These are phyloP conservation scores for Podospora pseudocomata DNA, from an alignment of 495 filamentous ascomycete species.

Conservation along the genomic window DNA sequence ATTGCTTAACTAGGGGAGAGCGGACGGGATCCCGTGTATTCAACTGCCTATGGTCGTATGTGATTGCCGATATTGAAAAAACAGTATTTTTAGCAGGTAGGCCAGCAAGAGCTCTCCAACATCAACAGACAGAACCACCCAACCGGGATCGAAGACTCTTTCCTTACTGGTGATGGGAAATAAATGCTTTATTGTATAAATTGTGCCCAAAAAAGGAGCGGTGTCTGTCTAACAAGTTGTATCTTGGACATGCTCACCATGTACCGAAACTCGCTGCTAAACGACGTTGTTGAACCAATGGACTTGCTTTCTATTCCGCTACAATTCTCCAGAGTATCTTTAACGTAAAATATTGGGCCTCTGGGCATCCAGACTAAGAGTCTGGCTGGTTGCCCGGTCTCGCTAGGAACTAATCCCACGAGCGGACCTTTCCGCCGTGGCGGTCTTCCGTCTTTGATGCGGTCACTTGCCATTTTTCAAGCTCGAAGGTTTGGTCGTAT, in stretches of 20 bases:
- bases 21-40: slow-evolving; percentile 46
- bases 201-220: neutral
- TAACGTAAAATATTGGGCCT: neutral
- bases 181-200: too few species aligned
- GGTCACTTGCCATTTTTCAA: neutral
- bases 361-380: neutral
- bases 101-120: too few species aligned
- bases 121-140: too few species aligned
- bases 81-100: too few species aligned
- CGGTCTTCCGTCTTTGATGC: neutral
- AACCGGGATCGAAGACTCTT: too few species aligned
- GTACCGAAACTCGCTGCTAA: neutral
- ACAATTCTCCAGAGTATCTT: neutral
- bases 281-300: neutral
- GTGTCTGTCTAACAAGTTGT: neutral
- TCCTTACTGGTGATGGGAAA: too few species aligned
- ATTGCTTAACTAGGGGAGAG: slow-evolving; percentile 45
- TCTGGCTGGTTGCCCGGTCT: neutral
- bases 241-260: neutral
- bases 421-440: neutral
- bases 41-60: slow-evolving; percentile 3
- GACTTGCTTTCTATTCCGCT: neutral
- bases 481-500: neutral
- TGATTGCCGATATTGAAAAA: neutral
- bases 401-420: neutral